Evolutionary conservation across 1,284 basidiomycete species (phyloP).

Genomic region (Austropuccinia psidii): DNA sequence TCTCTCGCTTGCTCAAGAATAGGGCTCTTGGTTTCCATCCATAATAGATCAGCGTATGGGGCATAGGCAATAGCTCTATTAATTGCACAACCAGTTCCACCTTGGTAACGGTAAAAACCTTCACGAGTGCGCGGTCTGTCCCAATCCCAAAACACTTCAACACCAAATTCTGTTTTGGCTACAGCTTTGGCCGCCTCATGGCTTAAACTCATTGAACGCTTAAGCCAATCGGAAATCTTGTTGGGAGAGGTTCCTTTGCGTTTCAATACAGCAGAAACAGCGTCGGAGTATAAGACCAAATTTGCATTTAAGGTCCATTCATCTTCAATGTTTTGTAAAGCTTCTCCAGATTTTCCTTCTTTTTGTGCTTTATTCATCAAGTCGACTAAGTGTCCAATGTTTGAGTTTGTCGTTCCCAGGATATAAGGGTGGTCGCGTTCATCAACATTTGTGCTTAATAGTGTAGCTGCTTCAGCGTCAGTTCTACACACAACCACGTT

Average conservation of each 20-base stretch:
- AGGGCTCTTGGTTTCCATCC: conserved; percentile 83
- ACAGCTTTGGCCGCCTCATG: conserved; percentile 60
- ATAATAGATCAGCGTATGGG: conserved; percentile 72
- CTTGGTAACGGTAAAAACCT: conserved; percentile 81
- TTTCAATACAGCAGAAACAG: conserved; percentile 39
- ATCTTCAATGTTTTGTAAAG: conserved; percentile 67
- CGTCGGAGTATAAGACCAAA: conserved; percentile 51
- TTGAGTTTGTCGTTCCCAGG: conserved; percentile 58
- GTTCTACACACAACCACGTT: conserved; percentile 85
- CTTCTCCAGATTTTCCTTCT: conserved; percentile 59
- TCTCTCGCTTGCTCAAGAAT: conserved; percentile 68
- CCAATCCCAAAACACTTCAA: conserved; percentile 73
- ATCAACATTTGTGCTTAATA: conserved; percentile 77
- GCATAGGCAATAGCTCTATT: conserved; percentile 71
- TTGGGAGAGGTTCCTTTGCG: conserved; percentile 32
- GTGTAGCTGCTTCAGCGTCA: conserved; percentile 79
- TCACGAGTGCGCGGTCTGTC: conserved; percentile 77
- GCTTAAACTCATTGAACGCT: conserved; percentile 56
- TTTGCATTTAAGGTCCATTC: conserved; percentile 67
- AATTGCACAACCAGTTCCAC: conserved; percentile 76
- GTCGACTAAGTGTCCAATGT: conserved; percentile 62
- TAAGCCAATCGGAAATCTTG: conserved; percentile 41
- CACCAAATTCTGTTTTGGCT: conserved; percentile 65
- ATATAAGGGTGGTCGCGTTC: conserved; percentile 65
- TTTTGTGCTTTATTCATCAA: conserved; percentile 66